Conservation (phyloP, 805 yeast genomes). For the Schizosaccharomyces japonicus region DNA sequence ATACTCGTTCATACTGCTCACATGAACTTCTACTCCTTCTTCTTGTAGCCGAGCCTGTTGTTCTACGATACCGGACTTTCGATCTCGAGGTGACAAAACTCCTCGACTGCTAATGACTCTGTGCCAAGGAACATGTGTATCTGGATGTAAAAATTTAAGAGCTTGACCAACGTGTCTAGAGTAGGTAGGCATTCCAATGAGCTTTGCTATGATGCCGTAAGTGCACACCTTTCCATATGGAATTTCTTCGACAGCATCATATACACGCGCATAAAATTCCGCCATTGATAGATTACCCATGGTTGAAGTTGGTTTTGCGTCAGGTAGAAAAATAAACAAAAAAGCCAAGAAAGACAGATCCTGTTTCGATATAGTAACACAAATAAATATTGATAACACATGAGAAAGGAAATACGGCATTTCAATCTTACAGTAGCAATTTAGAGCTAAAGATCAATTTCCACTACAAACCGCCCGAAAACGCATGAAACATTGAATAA, state of each 20-base stretch:
- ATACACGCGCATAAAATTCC: background rate
- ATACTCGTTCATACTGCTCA: background rate
- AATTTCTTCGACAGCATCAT: background rate
- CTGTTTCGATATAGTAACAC: too few species aligned
- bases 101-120: background rate
- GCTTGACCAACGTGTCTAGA: slow-evolving; percentile 1
- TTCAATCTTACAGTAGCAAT: too few species aligned
- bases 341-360: too few species aligned
- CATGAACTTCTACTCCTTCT: background rate
- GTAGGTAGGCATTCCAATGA: background rate
- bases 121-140: slow-evolving; percentile 1
- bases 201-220: background rate
- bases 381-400: too few species aligned
- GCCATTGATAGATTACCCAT: too few species aligned
- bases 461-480: too few species aligned
- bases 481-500: too few species aligned
- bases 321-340: too few species aligned
- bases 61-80: background rate
- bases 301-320: too few species aligned
- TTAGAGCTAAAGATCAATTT: too few species aligned
- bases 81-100: background rate
- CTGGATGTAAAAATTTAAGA: background rate
- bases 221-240: background rate
- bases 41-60: background rate
- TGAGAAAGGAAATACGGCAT: too few species aligned